Evolutionary conservation across 106 monocot species (phyloP).

Genomic region (Phalaenopsis aphrodite): DNA sequence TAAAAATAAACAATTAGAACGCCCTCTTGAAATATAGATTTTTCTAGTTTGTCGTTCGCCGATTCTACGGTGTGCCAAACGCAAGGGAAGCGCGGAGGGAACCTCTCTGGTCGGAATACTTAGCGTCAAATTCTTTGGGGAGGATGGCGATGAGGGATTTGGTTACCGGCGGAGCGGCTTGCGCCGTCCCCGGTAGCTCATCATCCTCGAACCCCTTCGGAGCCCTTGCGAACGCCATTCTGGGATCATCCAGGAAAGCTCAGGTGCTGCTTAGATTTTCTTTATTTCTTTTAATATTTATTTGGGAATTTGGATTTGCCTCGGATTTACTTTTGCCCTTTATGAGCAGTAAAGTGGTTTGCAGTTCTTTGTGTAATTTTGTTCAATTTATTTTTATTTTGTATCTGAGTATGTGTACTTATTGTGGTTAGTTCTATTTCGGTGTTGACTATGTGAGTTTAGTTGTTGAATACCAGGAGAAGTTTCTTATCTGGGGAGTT

Average conservation of each 20-base stretch:
- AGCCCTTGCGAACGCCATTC: slow-evolving; percentile 57
- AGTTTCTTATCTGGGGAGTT: not conserved
- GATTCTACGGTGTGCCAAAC: too few relatives aligned
- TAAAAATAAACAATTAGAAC: too few relatives aligned
- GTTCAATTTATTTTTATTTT: slow-evolving; percentile 3
- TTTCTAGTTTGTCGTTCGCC: too few relatives aligned
- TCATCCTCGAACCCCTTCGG: slow-evolving; percentile 79
- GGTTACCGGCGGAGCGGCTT: slow-evolving; percentile 67
- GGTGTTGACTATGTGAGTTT: not conserved
- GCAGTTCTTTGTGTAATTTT: not conserved
- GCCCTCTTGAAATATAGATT: too few relatives aligned
- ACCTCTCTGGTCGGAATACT: too few relatives aligned
- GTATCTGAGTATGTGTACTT: not conserved
- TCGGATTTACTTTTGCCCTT: not conserved
- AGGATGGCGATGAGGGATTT: slow-evolving; percentile 85
- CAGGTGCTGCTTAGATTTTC: slow-evolving; percentile 31
- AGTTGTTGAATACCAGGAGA: not conserved
- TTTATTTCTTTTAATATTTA: not conserved
- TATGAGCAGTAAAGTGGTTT: not conserved
- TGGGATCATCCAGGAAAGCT: slow-evolving; percentile 52
- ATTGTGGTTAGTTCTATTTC: not conserved
- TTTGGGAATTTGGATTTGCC: not conserved
- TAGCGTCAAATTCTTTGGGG: too few relatives aligned
- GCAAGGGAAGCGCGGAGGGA: too few relatives aligned
- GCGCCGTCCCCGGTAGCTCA: slow-evolving; percentile 69